A percentile compares a stretch with the other conserved stretches of the same genome.
Evolutionary conservation across 1,284 basidiomycete species (phyloP).

Genomic region (Ceratobasidium sp.): DNA sequence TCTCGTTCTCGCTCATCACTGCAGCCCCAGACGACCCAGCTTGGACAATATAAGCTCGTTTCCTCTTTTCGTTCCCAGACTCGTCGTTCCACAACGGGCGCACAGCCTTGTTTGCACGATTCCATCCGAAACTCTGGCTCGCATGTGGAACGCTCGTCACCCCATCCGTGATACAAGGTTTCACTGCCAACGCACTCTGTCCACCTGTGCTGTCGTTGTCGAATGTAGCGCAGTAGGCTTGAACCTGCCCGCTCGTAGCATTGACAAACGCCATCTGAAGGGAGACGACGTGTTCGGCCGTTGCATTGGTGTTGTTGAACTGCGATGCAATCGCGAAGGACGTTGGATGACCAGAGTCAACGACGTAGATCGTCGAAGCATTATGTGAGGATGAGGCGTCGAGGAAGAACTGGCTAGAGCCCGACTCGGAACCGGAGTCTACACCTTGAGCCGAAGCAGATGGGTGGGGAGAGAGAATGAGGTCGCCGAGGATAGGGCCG

Average conservation of each 20-base stretch:
- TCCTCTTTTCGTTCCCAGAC: neutral
- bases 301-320: conserved; percentile 11
- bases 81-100: conserved; percentile 35
- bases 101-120: conserved; percentile 18
- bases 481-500: conserved; percentile 26
- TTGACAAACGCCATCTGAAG: conserved; percentile 44
- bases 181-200: conserved; percentile 10
- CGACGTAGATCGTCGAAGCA: conserved; percentile 35
- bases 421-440: neutral
- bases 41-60: conserved; percentile 19
- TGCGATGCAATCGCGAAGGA: conserved; percentile 9
- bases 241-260: conserved; percentile 6
- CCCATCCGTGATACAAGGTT: conserved; percentile 34
- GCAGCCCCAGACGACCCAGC: conserved; percentile 1
- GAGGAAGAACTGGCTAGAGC: conserved; percentile 17
- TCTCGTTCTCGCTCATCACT: neutral
- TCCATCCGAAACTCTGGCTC: conserved; percentile 29
- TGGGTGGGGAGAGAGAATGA: conserved; percentile 15
- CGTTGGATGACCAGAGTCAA: conserved; percentile 37
- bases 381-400: conserved; percentile 19
- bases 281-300: conserved; percentile 26
- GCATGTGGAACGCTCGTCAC: conserved; percentile 13
- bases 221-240: conserved; percentile 34
- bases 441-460: conserved; percentile 17
- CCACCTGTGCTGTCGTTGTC: neutral